phyloP scores from a whole-genome alignment of 108 stramenopile genomes.

The Cyclotella choctawhatcheeana region DNA sequence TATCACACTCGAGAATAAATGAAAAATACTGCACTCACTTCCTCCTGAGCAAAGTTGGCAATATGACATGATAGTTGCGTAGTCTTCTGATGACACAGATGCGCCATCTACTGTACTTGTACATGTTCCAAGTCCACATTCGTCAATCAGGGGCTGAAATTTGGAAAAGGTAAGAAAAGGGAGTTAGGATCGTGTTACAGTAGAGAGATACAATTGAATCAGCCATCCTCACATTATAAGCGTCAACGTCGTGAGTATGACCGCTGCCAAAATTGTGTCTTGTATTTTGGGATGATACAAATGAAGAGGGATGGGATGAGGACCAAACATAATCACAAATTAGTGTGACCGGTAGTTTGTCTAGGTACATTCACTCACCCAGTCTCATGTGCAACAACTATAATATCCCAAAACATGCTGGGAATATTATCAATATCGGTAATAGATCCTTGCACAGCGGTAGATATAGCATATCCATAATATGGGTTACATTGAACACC shows the following conservation, averaged over 20 bases:
- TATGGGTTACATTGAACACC: background rate
- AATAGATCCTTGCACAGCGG: background rate
- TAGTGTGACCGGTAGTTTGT: background rate
- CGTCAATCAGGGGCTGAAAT: background rate
- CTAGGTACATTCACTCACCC: background rate
- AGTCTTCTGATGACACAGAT: background rate
- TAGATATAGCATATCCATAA: background rate
- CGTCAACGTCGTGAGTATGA: constrained; percentile 6
- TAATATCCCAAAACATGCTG: background rate
- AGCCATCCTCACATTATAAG: background rate
- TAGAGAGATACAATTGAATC: background rate
- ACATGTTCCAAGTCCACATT: background rate
- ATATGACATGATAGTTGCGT: constrained; percentile 11
- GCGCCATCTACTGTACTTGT: background rate
- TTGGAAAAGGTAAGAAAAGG: background rate
- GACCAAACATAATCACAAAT: background rate
- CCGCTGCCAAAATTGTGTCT: constrained; percentile 7
- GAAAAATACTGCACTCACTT: too few relatives aligned
- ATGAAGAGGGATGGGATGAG: background rate
- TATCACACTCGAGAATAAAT: too few relatives aligned
- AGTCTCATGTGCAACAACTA: constrained; percentile 5
- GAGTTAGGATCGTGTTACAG: background rate
- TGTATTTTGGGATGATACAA: background rate
- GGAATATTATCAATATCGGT: background rate
- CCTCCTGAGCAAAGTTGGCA: constrained; percentile 7